Conservation (phyloP, 169 alveolate species). For the Fabrea salina region DNA sequence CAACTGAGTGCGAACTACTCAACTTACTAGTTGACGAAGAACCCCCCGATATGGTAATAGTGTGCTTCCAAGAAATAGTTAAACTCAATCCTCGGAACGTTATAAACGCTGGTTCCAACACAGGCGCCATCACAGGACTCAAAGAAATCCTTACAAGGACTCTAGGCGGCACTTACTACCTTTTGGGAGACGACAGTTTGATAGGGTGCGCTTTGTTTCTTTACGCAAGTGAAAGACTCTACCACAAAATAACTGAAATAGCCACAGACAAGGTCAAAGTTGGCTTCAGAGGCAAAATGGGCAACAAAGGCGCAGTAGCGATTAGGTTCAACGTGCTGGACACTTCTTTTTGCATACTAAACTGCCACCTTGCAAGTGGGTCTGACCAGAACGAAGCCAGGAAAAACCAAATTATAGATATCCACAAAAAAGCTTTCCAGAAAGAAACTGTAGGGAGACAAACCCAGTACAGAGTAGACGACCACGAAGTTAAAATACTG, state of each 20-base stretch:
- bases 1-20: slow-evolving; percentile 20
- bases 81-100: slow-evolving; percentile 53
- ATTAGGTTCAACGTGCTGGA: slow-evolving; percentile 70
- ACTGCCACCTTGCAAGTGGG: slow-evolving; percentile 86
- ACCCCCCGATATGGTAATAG: slow-evolving; percentile 51
- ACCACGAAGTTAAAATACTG: slow-evolving; percentile 72
- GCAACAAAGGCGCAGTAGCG: slow-evolving; percentile 89
- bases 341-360: slow-evolving; percentile 63
- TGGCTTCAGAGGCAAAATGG: slow-evolving; percentile 86
- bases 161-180: neutral
- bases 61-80: slow-evolving; percentile 69
- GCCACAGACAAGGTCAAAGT: slow-evolving; percentile 74
- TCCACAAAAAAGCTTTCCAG: slow-evolving; percentile 65
- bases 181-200: slow-evolving; percentile 46
- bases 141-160: neutral
- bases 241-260: slow-evolving; percentile 60
- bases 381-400: slow-evolving; percentile 78
- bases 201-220: slow-evolving; percentile 80
- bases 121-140: neutral
- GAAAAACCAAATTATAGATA: slow-evolving; percentile 62
- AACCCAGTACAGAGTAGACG: slow-evolving; percentile 30
- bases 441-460: slow-evolving; percentile 46
- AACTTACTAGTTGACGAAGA: slow-evolving; percentile 12
- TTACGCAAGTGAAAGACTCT: slow-evolving; percentile 70
- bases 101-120: slow-evolving; percentile 41